Percentiles rank a stretch among this genome's conserved stretches.
Evolutionary conservation across 441 rosid species (phyloP).

Genomic region (Populus hybrid): DNA sequence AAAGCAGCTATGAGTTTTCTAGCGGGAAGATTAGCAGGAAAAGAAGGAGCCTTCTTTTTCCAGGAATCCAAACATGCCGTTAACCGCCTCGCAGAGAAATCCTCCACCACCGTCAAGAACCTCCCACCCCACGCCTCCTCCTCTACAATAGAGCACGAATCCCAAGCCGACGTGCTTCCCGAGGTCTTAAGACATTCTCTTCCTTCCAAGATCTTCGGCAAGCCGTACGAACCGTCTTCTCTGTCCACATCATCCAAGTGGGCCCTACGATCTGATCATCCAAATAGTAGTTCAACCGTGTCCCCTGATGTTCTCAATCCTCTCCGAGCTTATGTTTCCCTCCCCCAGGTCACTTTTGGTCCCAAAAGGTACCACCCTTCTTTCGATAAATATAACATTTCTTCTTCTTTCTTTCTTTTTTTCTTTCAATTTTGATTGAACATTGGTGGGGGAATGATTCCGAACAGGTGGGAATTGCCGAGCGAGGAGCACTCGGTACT

Average conservation of each 20-base stretch:
- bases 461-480: conserved; percentile 74
- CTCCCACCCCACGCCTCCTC: neutral
- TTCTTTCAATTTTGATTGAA: neutral
- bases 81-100: conserved; percentile 72
- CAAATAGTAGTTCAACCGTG: conserved; percentile 22
- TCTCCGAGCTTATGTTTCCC: conserved; percentile 67
- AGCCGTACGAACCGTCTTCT: conserved; percentile 57
- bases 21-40: conserved; percentile 77
- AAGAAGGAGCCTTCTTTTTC: conserved; percentile 87
- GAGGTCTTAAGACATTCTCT: conserved; percentile 82
- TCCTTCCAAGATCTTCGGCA: conserved; percentile 55
- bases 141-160: conserved; percentile 15
- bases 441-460: conserved; percentile 1
- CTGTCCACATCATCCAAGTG: conserved; percentile 73
- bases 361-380: conserved; percentile 56
- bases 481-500: conserved; percentile 36
- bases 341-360: conserved; percentile 92
- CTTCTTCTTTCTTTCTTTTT: neutral
- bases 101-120: conserved; percentile 24
- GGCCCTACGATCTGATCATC: conserved; percentile 46
- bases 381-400: neutral
- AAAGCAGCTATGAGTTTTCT: conserved; percentile 65
- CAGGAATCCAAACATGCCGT: conserved; percentile 88
- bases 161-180: conserved; percentile 74
- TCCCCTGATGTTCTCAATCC: conserved; percentile 74